These are phyloP conservation scores for Epichloe festucae DNA, from an alignment of 2,329 filamentous ascomycete genomes.

Conservation along the genomic window DNA sequence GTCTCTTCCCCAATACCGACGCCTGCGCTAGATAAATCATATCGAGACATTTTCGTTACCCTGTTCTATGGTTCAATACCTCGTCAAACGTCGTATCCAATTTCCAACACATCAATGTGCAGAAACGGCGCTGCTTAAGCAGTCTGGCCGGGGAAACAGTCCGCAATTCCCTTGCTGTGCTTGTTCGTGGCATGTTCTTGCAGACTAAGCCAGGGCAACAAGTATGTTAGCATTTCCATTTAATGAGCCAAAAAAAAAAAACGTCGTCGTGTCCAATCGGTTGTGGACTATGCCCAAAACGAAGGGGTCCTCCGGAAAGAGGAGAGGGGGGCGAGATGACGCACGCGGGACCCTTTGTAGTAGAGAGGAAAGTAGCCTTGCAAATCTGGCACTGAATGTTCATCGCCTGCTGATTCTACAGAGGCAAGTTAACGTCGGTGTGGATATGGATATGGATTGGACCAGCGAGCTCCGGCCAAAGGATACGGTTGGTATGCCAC, in stretches of 20 bases:
- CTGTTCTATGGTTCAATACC: background rate
- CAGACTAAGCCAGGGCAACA: conserved; percentile 30
- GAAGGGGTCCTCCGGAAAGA: background rate
- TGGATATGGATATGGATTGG: background rate
- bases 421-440: background rate
- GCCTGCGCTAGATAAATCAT: conserved; percentile 5
- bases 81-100: background rate
- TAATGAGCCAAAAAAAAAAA: background rate
- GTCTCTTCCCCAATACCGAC: background rate
- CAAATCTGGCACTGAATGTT: conserved; percentile 66
- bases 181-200: conserved; percentile 63
- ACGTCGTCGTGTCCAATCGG: background rate
- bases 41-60: conserved; percentile 1
- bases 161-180: conserved; percentile 57
- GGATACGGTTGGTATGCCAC: conserved; percentile 17
- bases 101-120: too few species aligned
- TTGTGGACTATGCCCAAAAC: background rate
- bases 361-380: conserved; percentile 69
- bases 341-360: conserved; percentile 58
- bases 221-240: background rate
- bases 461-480: background rate
- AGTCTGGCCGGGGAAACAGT: conserved; percentile 50
- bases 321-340: conserved; percentile 14
- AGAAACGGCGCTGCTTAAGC: background rate
- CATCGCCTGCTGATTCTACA: conserved; percentile 58